Conservation (phyloP, 2,329 filamentous ascomycete genomes). For the Penicillium sp. region DNA sequence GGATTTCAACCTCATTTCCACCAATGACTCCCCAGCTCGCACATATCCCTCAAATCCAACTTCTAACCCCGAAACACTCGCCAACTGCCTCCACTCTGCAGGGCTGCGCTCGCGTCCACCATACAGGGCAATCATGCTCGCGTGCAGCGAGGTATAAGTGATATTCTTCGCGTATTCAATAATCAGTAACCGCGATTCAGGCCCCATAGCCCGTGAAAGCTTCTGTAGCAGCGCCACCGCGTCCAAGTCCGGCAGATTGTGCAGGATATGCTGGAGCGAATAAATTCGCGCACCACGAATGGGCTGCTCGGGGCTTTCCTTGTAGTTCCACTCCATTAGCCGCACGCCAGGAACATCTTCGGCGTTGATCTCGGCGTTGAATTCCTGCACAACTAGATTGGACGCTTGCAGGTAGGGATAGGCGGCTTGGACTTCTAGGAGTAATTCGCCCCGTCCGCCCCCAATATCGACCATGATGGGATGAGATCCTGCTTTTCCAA, state of each 20-base stretch:
- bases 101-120: conserved; percentile 40
- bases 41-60: conserved; percentile 44
- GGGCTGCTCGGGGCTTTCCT: conserved; percentile 37
- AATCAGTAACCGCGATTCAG: conserved; percentile 39
- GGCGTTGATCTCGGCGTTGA: conserved; percentile 33
- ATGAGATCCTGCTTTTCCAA: conserved; percentile 20
- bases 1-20: conserved; percentile 35
- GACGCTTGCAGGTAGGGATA: conserved; percentile 33
- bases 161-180: conserved; percentile 43
- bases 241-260: conserved; percentile 43
- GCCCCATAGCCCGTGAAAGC: conserved; percentile 38
- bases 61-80: conserved; percentile 35
- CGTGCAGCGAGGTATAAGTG: conserved; percentile 41
- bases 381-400: conserved; percentile 43
- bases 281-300: conserved; percentile 39
- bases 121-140: conserved; percentile 43
- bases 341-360: conserved; percentile 31
- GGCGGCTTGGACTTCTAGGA: conserved; percentile 41
- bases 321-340: conserved; percentile 42
- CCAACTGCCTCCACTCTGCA: conserved; percentile 41
- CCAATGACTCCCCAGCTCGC: conserved; percentile 35
- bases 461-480: conserved; percentile 43
- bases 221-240: conserved; percentile 42
- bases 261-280: conserved; percentile 41
- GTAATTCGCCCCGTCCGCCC: conserved; percentile 41